phyloP scores from a whole-genome alignment of 495 filamentous ascomycete species.

The Clohesyomyces aquaticus region DNA sequence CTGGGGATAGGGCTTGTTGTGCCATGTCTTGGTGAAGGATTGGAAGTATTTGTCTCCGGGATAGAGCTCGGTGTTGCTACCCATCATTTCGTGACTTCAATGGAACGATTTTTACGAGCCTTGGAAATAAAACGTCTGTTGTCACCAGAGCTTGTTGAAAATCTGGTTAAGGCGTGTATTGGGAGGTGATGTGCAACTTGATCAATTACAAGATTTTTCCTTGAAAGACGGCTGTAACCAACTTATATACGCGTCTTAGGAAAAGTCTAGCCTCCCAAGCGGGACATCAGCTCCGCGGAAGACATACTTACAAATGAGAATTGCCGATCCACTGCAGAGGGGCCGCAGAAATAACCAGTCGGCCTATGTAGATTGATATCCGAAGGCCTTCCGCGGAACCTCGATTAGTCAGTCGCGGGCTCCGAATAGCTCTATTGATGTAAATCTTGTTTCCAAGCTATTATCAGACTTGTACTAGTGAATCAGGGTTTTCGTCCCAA shows the following conservation, averaged over 20 bases:
- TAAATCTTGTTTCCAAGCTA: not conserved
- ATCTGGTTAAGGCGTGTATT: conserved; percentile 1
- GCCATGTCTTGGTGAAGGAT: conserved; percentile 31
- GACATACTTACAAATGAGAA: conserved; percentile 12
- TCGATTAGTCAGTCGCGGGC: conserved; percentile 6
- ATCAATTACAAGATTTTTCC: not conserved
- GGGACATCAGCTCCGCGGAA: conserved; percentile 6
- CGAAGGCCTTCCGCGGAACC: conserved; percentile 12
- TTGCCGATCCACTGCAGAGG: no score
- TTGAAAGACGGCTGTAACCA: conserved; percentile 6
- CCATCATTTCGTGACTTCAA: conserved; percentile 13
- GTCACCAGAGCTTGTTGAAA: conserved; percentile 8
- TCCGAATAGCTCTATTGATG: not conserved
- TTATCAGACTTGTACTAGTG: not conserved
- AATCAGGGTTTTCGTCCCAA: conserved; percentile 3
- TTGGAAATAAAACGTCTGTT: conserved; percentile 12
- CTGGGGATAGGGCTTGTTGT: conserved; percentile 20
- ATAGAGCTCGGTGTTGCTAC: conserved; percentile 7
- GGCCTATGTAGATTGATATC: not conserved
- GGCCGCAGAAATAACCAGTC: conserved; percentile 2
- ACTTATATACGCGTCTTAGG: conserved; percentile 5
- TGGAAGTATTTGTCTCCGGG: conserved; percentile 12
- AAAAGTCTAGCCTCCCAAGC: not conserved
- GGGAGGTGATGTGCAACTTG: conserved; percentile 8
- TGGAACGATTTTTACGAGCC: no score